These are phyloP conservation scores for Pleurotus djamor DNA, from an alignment of 768 basidiomycete genomes.

Conservation along the genomic window DNA sequence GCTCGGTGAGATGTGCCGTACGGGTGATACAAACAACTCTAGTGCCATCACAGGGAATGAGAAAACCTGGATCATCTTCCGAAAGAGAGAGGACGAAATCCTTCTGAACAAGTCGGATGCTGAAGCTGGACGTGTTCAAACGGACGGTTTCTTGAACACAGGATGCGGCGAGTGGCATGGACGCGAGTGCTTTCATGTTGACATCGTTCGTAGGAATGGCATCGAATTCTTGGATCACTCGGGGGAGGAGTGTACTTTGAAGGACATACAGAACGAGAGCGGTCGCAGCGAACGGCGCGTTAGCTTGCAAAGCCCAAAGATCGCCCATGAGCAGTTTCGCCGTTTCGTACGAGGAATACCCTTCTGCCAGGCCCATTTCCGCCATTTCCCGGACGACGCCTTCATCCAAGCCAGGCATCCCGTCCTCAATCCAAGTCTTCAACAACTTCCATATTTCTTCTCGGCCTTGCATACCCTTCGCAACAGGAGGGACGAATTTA, in stretches of 20 bases:
- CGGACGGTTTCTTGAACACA: slow-evolving; percentile 7
- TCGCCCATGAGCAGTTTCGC: slow-evolving; percentile 3
- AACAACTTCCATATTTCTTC: background rate
- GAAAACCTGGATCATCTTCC: background rate
- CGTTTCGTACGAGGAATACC: background rate
- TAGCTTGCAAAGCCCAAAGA: slow-evolving; percentile 6
- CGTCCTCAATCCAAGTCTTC: background rate
- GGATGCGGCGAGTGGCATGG: background rate
- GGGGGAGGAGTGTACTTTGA: background rate
- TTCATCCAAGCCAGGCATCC: slow-evolving; percentile 6
- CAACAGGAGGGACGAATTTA: background rate
- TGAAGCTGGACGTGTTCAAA: slow-evolving; percentile 6
- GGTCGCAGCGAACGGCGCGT: slow-evolving; percentile 3
- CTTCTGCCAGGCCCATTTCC: background rate
- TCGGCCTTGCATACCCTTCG: background rate
- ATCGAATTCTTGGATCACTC: slow-evolving; percentile 8
- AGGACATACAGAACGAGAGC: slow-evolving; percentile 5
- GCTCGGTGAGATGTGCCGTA: background rate
- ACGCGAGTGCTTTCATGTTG: background rate
- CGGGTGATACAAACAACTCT: slow-evolving; percentile 1
- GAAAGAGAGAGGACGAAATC: background rate
- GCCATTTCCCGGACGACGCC: background rate
- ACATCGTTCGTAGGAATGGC: background rate
- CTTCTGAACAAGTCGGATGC: slow-evolving; percentile 5
- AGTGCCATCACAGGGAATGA: background rate